Percentiles rank a stretch among this genome's conserved stretches.
Conservation (phyloP, 352 stramenopile species). For the Aphanomyces stellatus region DNA sequence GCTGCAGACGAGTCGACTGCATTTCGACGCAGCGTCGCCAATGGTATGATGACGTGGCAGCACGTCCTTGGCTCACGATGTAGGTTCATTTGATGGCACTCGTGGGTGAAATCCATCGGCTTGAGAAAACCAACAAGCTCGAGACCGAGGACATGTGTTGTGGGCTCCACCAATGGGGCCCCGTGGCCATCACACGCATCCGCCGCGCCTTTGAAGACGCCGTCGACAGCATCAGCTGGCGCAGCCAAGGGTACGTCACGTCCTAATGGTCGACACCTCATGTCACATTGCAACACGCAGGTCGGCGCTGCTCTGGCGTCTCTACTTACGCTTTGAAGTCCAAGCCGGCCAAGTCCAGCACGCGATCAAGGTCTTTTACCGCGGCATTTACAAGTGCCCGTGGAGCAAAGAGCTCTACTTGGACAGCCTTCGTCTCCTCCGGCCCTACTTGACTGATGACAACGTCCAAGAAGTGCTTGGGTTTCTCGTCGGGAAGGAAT, state of each 20-base stretch:
- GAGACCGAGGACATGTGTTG: constrained; percentile 32
- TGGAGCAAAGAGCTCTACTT: constrained; percentile 77
- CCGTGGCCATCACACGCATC: constrained; percentile 41
- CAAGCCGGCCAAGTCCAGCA: constrained; percentile 54
- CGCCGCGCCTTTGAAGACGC: constrained; percentile 19
- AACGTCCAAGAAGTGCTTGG: constrained; percentile 57
- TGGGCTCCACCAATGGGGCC: constrained; percentile 53
- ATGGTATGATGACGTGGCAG: not conserved
- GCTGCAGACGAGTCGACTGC: not conserved
- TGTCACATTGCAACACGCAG: too few species aligned
- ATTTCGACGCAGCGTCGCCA: constrained; percentile 5
- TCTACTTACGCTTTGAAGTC: constrained; percentile 75
- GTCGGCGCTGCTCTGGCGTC: constrained; percentile 64
- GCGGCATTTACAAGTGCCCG: constrained; percentile 50
- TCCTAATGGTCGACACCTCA: too few species aligned
- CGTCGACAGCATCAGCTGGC: not conserved
- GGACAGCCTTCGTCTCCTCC: constrained; percentile 48
- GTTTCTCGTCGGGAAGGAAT: constrained; percentile 63
- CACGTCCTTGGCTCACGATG: not conserved
- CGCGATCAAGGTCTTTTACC: constrained; percentile 66
- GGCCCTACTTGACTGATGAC: constrained; percentile 46
- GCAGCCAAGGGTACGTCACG: constrained; percentile 7
- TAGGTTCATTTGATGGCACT: not conserved
- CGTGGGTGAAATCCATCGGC: not conserved
- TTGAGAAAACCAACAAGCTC: not conserved